Percentiles rank a stretch among this genome's conserved stretches.
phyloP scores from a whole-genome alignment of 768 basidiomycete genomes.

The Lyophyllum decastes region DNA sequence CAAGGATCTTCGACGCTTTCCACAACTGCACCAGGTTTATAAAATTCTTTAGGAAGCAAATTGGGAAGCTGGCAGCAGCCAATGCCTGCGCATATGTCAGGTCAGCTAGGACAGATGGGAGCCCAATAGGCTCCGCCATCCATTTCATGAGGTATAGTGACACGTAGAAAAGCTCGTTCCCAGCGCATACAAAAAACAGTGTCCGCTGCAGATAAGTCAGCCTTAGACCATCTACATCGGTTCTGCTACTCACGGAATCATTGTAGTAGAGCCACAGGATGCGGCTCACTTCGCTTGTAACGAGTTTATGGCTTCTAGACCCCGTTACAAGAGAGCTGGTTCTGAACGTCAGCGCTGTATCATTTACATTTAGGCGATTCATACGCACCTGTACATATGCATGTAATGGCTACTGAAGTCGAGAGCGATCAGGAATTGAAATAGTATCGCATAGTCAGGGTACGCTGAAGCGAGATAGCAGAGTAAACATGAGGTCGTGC shows the following conservation, averaged over 20 bases:
- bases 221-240: neutral
- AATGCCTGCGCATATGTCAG: constrained; percentile 80
- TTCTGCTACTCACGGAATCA: constrained; percentile 65
- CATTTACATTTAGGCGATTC: neutral
- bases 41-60: constrained; percentile 83
- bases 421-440: constrained; percentile 94
- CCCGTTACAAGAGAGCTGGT: constrained; percentile 92
- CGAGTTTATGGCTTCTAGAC: constrained; percentile 88
- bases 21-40: constrained; percentile 97
- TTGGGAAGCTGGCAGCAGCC: constrained; percentile 60
- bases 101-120: constrained; percentile 29
- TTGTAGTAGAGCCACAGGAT: constrained; percentile 95
- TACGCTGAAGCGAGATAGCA: constrained; percentile 93
- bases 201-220: constrained; percentile 53
- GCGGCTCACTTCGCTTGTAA: constrained; percentile 89
- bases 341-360: constrained; percentile 8
- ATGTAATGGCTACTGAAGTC: constrained; percentile 99
- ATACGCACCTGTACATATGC: constrained; percentile 94
- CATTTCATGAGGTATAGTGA: constrained; percentile 92
- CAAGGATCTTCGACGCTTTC: constrained; percentile 95
- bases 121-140: constrained; percentile 69
- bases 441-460: constrained; percentile 78
- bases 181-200: constrained; percentile 90
- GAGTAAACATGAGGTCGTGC: constrained; percentile 93
- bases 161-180: constrained; percentile 96